Conservation (phyloP, 805 yeast species). For the Myxozyma geophila region DNA sequence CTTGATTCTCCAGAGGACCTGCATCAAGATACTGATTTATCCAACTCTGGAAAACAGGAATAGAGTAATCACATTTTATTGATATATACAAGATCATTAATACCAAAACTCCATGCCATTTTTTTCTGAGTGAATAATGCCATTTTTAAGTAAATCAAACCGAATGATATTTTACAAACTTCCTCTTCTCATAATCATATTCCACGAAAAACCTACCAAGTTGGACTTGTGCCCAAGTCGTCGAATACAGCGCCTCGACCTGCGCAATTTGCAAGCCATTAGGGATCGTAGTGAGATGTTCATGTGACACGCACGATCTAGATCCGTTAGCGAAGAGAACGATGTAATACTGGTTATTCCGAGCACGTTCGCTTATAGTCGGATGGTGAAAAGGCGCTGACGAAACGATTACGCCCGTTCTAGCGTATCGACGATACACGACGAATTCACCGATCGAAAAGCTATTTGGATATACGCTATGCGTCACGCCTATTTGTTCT, state of each 20-base stretch:
- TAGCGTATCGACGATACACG: slow-evolving; percentile 13
- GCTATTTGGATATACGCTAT: not conserved
- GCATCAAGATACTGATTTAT: not conserved
- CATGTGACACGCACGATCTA: slow-evolving; percentile 18
- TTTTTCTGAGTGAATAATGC: not conserved
- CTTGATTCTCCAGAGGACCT: not conserved
- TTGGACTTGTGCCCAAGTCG: slow-evolving; percentile 2
- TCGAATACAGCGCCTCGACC: not conserved
- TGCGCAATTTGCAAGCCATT: not conserved
- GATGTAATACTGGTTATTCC: slow-evolving; percentile 5
- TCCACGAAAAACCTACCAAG: slow-evolving; percentile 17
- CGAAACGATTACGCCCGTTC: slow-evolving; percentile 13
- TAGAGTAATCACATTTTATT: not conserved
- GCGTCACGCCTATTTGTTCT: not conserved
- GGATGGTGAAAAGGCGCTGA: slow-evolving; percentile 1
- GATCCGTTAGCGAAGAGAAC: slow-evolving; percentile 7
- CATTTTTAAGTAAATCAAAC: not conserved
- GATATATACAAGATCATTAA: not conserved
- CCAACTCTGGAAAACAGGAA: not conserved
- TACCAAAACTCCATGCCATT: not conserved
- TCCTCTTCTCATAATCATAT: not conserved
- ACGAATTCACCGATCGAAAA: slow-evolving; percentile 20
- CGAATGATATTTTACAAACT: slow-evolving; percentile 1
- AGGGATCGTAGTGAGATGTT: not conserved
- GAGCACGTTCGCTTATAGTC: not conserved